Evolutionary conservation across 2,329 filamentous ascomycete genomes (phyloP), one percentile per base, ranked within the genome.

Genomic region (Neopestalotiopsis sp.): DNA sequence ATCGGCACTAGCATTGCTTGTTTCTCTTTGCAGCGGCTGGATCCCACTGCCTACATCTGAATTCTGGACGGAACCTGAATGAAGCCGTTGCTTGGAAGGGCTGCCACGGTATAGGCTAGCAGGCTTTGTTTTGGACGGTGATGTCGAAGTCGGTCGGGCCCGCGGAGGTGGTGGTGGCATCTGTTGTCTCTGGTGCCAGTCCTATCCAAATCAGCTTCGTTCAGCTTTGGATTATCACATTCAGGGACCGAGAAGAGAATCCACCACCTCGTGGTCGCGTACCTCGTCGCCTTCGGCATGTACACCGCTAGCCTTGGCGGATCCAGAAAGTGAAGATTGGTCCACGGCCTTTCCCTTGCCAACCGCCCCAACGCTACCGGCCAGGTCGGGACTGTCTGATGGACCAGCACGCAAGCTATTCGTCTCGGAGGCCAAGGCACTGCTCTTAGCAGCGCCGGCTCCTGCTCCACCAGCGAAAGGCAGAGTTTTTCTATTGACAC

Each of bases 401-500:
- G 83, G 79, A 42, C 79, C 83, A 7, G 84, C 85, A 13, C 86
- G 84, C 20, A 90, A 76, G 56, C 88, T 89, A 74, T 88, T 89
- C 4, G 88, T 89, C 78, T 89, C 88, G 75, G 87, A 89, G 30
- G 84, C 85, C 32, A 87, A 75, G 49, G 85, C 85, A 67, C 84
- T 88, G 66, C 84, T 85, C 76, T 85, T 86, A 45, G 83, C 81
- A 49, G 75, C 72, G 30, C 58, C 38, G 9, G 68, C 73, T n/a
- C 81, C 78, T 14, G 81, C 80, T 12, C 80, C 80, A 4, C 83
- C 79, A 49, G 83, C 81, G 72, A 89, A 85, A 1, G 88, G 89
- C 10, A 90, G 79, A 45, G 92, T 91, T 78, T 94, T 95, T 81
- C 92, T 95, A 69, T 93, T 97, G 24, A 63, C 63, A 59, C 69